phyloP scores from a whole-genome alignment of 176 grass and related monocot genomes.

The Ensete glaucum region DNA sequence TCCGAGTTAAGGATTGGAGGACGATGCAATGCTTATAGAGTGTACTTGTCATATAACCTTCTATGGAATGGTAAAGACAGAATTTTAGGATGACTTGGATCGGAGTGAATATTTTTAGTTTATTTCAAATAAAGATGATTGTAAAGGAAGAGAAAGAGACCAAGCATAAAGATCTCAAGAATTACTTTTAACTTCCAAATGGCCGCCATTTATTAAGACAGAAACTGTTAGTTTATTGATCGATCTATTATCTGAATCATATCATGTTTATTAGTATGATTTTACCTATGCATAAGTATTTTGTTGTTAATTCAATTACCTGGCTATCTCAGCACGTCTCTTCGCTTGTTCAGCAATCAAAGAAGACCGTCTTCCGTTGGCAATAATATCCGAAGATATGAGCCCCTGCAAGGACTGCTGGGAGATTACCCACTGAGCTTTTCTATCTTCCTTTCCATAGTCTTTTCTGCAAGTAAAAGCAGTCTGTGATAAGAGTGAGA shows the following conservation, averaged over 20 bases:
- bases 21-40: too few relatives aligned
- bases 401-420: constrained; percentile 26
- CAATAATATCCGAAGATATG: constrained; percentile 32
- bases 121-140: too few relatives aligned
- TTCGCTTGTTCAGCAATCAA: constrained; percentile 45
- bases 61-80: too few relatives aligned
- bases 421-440: constrained; percentile 32
- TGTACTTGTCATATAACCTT: too few relatives aligned
- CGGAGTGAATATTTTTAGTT: too few relatives aligned
- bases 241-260: background rate
- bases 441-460: constrained; percentile 49
- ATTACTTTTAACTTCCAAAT: too few relatives aligned
- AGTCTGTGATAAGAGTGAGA: constrained; percentile 26
- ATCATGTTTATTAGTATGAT: background rate
- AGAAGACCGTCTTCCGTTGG: constrained; percentile 28
- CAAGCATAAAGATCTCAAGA: too few relatives aligned
- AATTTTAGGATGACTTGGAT: too few relatives aligned
- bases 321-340: constrained; percentile 66
- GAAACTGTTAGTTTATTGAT: too few relatives aligned
- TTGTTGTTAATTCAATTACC: constrained; percentile 26
- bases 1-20: too few relatives aligned
- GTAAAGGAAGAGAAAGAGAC: too few relatives aligned
- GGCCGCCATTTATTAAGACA: too few relatives aligned
- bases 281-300: background rate
- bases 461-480: constrained; percentile 58